phyloP scores from a whole-genome alignment of 306 rosid genomes.

The Medicago lupulina region DNA sequence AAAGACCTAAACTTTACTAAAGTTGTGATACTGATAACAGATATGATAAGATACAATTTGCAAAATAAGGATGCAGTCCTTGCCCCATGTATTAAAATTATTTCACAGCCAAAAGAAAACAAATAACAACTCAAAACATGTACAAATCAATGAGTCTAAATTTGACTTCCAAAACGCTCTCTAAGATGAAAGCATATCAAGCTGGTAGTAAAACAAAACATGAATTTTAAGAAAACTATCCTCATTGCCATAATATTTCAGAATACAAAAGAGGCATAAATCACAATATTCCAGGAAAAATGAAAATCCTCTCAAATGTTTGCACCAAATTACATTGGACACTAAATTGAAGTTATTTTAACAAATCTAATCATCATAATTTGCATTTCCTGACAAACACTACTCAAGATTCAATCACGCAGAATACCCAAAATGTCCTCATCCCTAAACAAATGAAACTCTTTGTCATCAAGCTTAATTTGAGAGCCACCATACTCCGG shows the following conservation, averaged over 20 bases:
- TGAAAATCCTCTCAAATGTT: not conserved
- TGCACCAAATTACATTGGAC: not conserved
- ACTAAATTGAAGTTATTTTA: conserved; percentile 19
- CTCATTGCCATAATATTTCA: conserved; percentile 18
- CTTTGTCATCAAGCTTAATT: conserved; percentile 89
- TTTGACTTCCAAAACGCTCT: not conserved
- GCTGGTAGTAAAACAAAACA: too few species aligned
- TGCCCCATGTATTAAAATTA: too few species aligned
- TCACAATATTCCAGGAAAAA: not conserved
- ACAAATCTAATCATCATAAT: not conserved
- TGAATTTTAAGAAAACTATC: too few species aligned
- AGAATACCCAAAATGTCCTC: conserved; percentile 66
- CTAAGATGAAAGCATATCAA: too few species aligned
- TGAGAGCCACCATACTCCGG: conserved; percentile 91
- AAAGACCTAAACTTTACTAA: not conserved
- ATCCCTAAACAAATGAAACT: conserved; percentile 70
- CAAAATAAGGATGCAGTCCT: too few species aligned
- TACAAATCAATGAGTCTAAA: too few species aligned
- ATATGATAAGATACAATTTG: too few species aligned
- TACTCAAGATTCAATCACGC: conserved; percentile 44
- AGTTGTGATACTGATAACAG: too few species aligned
- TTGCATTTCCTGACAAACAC: not conserved
- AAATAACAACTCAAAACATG: too few species aligned
- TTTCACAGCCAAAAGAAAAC: too few species aligned
- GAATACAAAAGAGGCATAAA: not conserved